These are phyloP conservation scores for Nakaseomyces sp. DNA, from an alignment of 1,139 yeast species.

Conservation along the genomic window DNA sequence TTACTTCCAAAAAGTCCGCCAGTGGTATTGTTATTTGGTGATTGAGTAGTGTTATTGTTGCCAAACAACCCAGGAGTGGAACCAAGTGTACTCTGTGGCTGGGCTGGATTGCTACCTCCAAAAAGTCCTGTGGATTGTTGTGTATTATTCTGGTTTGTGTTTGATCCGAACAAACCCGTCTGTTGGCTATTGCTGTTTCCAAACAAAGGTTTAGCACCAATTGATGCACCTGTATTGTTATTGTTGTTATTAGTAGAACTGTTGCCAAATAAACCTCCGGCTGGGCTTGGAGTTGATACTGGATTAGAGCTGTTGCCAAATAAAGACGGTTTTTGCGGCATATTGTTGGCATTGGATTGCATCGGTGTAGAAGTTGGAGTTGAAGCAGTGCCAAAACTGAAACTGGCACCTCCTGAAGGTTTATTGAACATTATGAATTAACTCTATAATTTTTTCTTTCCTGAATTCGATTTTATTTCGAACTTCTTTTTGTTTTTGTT, in stretches of 20 bases:
- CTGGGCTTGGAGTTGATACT: constrained; percentile 26
- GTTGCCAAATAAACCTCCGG: constrained; percentile 30
- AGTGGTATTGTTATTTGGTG: constrained; percentile 1
- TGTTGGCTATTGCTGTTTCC: constrained; percentile 19
- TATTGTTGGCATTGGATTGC: constrained; percentile 19
- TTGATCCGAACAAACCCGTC: neutral
- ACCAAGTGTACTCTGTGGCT: neutral
- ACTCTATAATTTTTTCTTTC: too few species aligned
- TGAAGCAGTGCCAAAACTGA: constrained; percentile 26
- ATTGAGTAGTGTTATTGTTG: constrained; percentile 3
- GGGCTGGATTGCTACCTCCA: constrained; percentile 5
- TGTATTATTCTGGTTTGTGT: neutral
- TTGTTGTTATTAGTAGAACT: constrained; percentile 11
- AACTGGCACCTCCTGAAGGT: constrained; percentile 16
- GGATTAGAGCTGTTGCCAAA: constrained; percentile 18
- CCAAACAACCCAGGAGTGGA: constrained; percentile 28
- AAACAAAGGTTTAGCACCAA: constrained; percentile 20
- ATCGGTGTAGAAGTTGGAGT: constrained; percentile 31
- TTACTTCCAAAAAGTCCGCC: constrained; percentile 14
- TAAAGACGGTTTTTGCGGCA: constrained; percentile 21
- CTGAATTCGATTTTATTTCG: too few species aligned
- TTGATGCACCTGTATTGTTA: neutral
- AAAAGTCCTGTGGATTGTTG: constrained; percentile 4
- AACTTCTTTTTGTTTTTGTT: too few species aligned
- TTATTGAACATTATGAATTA: constrained; percentile 26